Base-by-base conservation (phyloP, 1,139 yeast species). In the Yamadazyma diospyri region DNA sequence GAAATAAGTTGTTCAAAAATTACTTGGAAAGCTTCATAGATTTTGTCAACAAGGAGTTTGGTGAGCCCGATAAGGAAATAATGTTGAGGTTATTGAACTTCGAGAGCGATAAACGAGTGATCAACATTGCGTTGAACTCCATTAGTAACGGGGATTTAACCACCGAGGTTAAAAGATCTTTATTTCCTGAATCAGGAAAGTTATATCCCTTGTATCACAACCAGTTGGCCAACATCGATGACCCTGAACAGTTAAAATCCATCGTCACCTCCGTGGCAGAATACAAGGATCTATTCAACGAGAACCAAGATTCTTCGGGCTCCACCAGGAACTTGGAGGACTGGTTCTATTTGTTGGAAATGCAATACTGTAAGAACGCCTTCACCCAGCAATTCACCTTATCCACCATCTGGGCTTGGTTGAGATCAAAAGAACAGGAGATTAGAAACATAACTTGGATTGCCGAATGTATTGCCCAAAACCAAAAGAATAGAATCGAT, bases 371-470 rank as follows among this genome's bases (percentile, higher is more conserved):
- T 62, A 84, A 79, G 52, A 81, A 84, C 55, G 96, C 97, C 0
- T 88, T 94, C 59, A 88, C 98, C 24, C 98, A 92, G 61, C 98
- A 92, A 58, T 94, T 94, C 57, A 82, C 97, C 11, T 76, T 84
- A 49, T 76, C 92, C 29, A 82, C 96, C 2, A 72, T 92, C 37
- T 94, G 96, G 92, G 96, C 97, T 5, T 92, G 97, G 95, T 76
- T 94, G 55, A 82, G 88, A 61, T 80, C 95, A 13, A 84, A 85
- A 53, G 98, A 94, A 61, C 98, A 94, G 63, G 99, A 94, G 61
- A 78, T 94, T 40, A 76, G 98, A 60, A 94, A 94, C 58, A 81
- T 94, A 44, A 86, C 97, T 15, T 94, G 98, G 98, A 89, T 94
- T 42, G 95, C 97, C 30, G 99, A 94, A 65, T 94, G 99, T 66